Conservation (phyloP, 2,329 filamentous ascomycete species). For the Cercospora janseana region DNA sequence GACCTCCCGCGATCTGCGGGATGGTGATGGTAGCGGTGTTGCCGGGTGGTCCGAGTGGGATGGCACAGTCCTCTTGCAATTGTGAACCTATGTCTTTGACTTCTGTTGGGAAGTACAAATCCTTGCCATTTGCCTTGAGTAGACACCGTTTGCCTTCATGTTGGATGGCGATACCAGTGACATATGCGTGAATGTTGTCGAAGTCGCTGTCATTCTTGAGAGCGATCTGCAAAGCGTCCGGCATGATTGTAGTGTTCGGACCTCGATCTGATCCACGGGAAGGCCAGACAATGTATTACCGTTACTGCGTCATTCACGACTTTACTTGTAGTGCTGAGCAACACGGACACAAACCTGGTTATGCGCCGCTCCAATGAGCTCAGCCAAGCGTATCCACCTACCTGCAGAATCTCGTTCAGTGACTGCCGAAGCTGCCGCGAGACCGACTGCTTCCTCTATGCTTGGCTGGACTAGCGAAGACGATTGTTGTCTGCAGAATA, state of each 20-base stretch:
- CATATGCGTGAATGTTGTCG: slow-evolving; percentile 37
- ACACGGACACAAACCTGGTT: slow-evolving; percentile 3
- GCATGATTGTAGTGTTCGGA: slow-evolving; percentile 35
- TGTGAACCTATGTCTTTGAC: slow-evolving; percentile 35
- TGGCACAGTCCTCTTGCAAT: slow-evolving; percentile 39
- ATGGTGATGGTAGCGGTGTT: slow-evolving; percentile 37
- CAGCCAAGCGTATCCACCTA: slow-evolving; percentile 10
- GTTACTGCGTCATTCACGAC: too few relatives aligned
- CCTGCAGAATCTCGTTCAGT: neutral
- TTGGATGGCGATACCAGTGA: slow-evolving; percentile 41
- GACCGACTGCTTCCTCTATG: too few relatives aligned
- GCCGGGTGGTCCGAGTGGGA: slow-evolving; percentile 37
- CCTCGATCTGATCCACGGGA: too few relatives aligned
- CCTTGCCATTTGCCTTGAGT: slow-evolving; percentile 38
- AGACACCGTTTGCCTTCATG: slow-evolving; percentile 35
- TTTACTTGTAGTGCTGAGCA: neutral
- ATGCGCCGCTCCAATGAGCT: slow-evolving; percentile 2
- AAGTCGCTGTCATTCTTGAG: slow-evolving; percentile 38
- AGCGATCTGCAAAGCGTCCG: slow-evolving; percentile 37
- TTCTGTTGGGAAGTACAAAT: slow-evolving; percentile 38
- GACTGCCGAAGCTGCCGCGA: neutral
- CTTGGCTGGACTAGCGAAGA: too few relatives aligned
- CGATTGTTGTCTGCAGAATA: too few relatives aligned
- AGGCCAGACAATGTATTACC: too few relatives aligned
- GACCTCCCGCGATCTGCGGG: slow-evolving; percentile 39